Evolutionary conservation across 768 basidiomycete species (phyloP), one percentile per base, ranked within the genome.

Genomic region (Boletus sp.): DNA sequence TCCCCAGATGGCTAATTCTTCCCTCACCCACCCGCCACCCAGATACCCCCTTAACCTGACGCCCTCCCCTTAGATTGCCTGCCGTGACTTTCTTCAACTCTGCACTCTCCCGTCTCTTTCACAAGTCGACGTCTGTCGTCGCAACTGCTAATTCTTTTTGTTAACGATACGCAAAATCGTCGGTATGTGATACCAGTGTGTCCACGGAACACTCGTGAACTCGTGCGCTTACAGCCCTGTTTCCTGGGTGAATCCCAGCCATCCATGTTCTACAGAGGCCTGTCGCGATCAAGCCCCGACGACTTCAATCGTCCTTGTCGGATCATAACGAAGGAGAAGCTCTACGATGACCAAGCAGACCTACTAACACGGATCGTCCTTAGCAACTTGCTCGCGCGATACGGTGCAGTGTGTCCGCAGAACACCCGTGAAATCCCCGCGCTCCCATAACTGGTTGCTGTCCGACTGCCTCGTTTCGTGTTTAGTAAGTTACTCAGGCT

Each of bases 1-100:
- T 10, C 17, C 10, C n/a, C 24, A 4, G 7, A 3, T 0, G 1
- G 20, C 18, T 0, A 1, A 29, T 14, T 9, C 15, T 46, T 24
- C 42, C 1, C 24, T n/a, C 45, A 14, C 44, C 3, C 14, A 29
- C 1, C 9, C 45, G 30, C 6, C 15, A 11, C 4, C 29, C n/a
- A 24, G 24, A 24, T 24, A 3, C 24, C 24, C 24, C 24, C 24
- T 24, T n/a, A 18, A 17, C 40, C 39, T 40, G 17, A 5, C 39
- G n/a, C 10, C 24, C 3, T 11, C 42, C 42, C n/a, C 7, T 24
- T 3, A 24, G 24, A 44, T 18, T 20, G 42, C 9, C 24, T 4
- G 15, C 3, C 3, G 24, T 28, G 24, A 44, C 14, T 20, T 18
- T 7, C 7, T 15, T 44, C 44, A 45, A 29, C 7, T 17, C 15